Percentiles rank a stretch among this genome's conserved stretches.
Evolutionary conservation across 768 basidiomycete species (phyloP).

Genomic region (Gautieria morchelliformis): DNA sequence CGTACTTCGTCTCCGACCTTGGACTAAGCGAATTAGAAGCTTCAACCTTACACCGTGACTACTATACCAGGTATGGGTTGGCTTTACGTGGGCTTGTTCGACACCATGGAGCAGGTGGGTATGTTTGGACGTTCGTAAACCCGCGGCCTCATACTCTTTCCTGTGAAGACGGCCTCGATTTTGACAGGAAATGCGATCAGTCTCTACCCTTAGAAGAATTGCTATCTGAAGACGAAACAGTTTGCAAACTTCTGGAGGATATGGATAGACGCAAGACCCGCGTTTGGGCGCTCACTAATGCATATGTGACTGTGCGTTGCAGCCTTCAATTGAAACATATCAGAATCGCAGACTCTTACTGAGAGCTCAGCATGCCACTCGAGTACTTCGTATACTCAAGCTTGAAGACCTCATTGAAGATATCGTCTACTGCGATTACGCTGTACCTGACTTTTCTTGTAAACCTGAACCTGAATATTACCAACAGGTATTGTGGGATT

Average conservation of each 20-base stretch:
- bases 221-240: conserved; percentile 51
- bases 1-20: conserved; percentile 57
- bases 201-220: conserved; percentile 74
- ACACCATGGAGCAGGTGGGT: conserved; percentile 65
- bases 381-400: conserved; percentile 66
- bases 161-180: conserved; percentile 63
- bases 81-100: conserved; percentile 68
- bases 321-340: neutral
- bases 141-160: neutral
- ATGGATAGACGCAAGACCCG: conserved; percentile 66
- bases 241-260: conserved; percentile 65
- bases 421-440: conserved; percentile 73
- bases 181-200: conserved; percentile 76
- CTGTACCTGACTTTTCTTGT: conserved; percentile 54
- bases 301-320: conserved; percentile 54
- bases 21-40: conserved; percentile 65
- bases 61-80: conserved; percentile 76
- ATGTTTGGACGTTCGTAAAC: neutral
- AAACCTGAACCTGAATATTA: conserved; percentile 77
- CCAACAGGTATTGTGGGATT: conserved; percentile 33
- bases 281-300: conserved; percentile 86
- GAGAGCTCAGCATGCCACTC: conserved; percentile 57
- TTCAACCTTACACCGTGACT: conserved; percentile 54
- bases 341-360: conserved; percentile 3
- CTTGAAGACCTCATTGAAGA: conserved; percentile 62